A percentile compares a stretch with the other conserved stretches of the same genome.
Conservation (phyloP, 116 monocot genomes). For the Cymodocea nodosa region DNA sequence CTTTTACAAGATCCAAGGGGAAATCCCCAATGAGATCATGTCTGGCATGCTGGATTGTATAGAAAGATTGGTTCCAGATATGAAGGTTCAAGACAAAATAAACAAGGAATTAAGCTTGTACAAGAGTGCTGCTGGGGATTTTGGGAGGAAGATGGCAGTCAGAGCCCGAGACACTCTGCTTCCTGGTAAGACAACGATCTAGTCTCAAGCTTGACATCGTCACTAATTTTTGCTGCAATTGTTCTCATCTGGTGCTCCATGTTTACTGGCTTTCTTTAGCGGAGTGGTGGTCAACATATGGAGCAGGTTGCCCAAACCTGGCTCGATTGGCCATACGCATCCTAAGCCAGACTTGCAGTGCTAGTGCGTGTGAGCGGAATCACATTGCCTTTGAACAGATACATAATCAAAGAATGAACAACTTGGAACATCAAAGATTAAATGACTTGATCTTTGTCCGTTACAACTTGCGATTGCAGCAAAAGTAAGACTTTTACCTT, state of each 20-base stretch:
- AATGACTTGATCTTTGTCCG: constrained; percentile 68
- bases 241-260: background rate
- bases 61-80: constrained; percentile 83
- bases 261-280: constrained; percentile 21
- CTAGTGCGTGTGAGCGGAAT: constrained; percentile 46
- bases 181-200: constrained; percentile 48
- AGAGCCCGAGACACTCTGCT: constrained; percentile 71
- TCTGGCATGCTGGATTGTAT: constrained; percentile 89
- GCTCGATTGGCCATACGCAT: constrained; percentile 74
- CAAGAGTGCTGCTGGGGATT: constrained; percentile 64
- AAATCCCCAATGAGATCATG: constrained; percentile 64
- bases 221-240: too few relatives aligned
- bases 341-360: constrained; percentile 92
- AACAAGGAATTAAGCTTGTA: constrained; percentile 73
- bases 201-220: too few relatives aligned
- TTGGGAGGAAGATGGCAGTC: constrained; percentile 85
- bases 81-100: constrained; percentile 83
- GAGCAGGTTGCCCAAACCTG: constrained; percentile 80
- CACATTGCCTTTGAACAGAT: constrained; percentile 70
- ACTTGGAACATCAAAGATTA: constrained; percentile 68
- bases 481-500: constrained; percentile 33
- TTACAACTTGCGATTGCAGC: constrained; percentile 80
- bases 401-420: constrained; percentile 59
- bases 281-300: constrained; percentile 99
- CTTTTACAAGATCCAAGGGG: constrained; percentile 61